phyloP scores from a whole-genome alignment of 1,284 basidiomycete species.

The Malassezia brasiliensis region DNA sequence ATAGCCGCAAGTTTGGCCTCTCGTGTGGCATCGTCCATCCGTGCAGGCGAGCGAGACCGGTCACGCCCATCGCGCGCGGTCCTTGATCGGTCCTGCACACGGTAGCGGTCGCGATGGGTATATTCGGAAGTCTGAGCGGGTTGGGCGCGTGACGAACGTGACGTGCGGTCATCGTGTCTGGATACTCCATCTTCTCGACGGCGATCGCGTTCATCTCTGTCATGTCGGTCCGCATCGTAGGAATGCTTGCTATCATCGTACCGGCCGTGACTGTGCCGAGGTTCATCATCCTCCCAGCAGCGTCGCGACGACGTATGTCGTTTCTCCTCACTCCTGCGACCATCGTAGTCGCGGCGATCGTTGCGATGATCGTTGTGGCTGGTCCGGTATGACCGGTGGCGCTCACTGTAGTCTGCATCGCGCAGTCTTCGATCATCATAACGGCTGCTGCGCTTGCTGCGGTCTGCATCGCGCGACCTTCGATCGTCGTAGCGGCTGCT shows the following conservation, averaged over 20 bases:
- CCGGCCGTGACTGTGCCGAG: too few species aligned
- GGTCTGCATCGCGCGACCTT: too few species aligned
- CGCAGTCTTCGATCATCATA: neutral
- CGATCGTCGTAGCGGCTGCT: conserved; percentile 15
- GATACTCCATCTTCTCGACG: too few species aligned
- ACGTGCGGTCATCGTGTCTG: too few species aligned
- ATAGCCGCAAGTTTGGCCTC: conserved; percentile 76
- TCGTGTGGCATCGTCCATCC: conserved; percentile 55
- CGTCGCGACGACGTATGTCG: neutral
- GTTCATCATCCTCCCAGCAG: neutral
- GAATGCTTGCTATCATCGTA: too few species aligned
- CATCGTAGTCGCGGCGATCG: neutral
- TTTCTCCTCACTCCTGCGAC: neutral
- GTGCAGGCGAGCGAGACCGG: conserved; percentile 4
- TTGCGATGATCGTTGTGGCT: neutral
- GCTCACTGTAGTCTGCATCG: neutral
- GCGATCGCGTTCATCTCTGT: too few species aligned
- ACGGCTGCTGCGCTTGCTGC: conserved; percentile 2
- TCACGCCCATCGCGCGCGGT: conserved; percentile 1
- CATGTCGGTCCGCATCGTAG: too few species aligned
- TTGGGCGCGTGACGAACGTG: too few species aligned
- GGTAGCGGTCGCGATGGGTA: neutral
- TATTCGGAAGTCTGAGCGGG: neutral
- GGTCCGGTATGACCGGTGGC: neutral
- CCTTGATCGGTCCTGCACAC: neutral